These are phyloP conservation scores for Fusarium nelsonii DNA, from an alignment of 2,329 filamentous ascomycete genomes.

Conservation along the genomic window DNA sequence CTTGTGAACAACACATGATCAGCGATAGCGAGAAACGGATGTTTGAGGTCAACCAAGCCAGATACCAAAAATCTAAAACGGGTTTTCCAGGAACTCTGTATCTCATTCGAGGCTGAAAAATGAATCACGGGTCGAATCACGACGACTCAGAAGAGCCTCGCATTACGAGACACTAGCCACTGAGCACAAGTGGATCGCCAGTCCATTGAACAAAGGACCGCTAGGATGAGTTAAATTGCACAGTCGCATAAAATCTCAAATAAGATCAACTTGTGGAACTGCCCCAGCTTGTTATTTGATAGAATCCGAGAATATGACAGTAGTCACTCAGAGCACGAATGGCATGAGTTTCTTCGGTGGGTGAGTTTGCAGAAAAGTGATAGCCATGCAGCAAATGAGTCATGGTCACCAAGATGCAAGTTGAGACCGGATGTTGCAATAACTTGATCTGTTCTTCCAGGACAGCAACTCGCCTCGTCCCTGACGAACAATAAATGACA, in stretches of 20 bases:
- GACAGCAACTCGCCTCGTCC: constrained; percentile 11
- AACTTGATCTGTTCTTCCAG: neutral
- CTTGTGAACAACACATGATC: constrained; percentile 40
- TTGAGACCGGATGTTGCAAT: constrained; percentile 7
- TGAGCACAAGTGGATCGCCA: constrained; percentile 11
- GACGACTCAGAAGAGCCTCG: constrained; percentile 28
- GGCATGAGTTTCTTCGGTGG: neutral
- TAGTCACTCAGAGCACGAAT: constrained; percentile 6
- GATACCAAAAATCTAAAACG: constrained; percentile 12
- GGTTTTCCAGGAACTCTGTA: constrained; percentile 13
- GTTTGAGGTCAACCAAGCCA: constrained; percentile 18
- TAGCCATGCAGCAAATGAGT: constrained; percentile 12
- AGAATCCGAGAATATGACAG: constrained; percentile 30
- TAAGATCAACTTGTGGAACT: constrained; percentile 43
- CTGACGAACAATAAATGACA: constrained; percentile 2
- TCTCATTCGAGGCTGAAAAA: constrained; percentile 26
- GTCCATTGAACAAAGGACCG: constrained; percentile 10
- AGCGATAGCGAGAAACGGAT: constrained; percentile 12
- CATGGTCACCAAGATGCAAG: constrained; percentile 13
- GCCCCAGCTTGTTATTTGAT: constrained; percentile 39
- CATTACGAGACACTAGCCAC: constrained; percentile 21
- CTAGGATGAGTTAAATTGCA: constrained; percentile 32
- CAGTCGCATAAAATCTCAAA: constrained; percentile 36
- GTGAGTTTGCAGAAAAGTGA: constrained; percentile 1
- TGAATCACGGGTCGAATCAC: constrained; percentile 47